A percentile compares a stretch with the other conserved stretches of the same genome.
Conservation (phyloP, 805 yeast genomes). For the Teunomyces panamensis region DNA sequence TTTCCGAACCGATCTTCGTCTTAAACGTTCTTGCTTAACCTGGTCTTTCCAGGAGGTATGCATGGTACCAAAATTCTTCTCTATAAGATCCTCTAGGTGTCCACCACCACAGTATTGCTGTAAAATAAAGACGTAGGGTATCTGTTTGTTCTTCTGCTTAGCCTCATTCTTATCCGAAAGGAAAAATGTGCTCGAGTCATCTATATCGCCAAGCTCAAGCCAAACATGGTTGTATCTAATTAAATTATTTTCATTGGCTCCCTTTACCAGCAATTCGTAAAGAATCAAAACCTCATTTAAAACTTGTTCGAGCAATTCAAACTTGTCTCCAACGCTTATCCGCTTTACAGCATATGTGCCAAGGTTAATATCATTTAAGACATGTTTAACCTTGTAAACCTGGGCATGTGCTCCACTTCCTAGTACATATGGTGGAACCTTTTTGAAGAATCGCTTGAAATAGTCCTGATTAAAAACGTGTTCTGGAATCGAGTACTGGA, state of each 20-base stretch:
- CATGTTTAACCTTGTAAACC: conserved; percentile 81
- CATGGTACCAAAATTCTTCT: conserved; percentile 21
- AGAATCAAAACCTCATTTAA: conserved; percentile 76
- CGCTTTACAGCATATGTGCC: conserved; percentile 85
- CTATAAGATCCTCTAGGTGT: conserved; percentile 64
- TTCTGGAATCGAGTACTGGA: conserved; percentile 33
- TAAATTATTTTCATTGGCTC: conserved; percentile 52
- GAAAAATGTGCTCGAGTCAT: conserved; percentile 39
- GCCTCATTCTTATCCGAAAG: conserved; percentile 13
- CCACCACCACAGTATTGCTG: conserved; percentile 92
- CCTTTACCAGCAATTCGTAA: conserved; percentile 46
- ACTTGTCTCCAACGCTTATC: conserved; percentile 77
- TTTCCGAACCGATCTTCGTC: conserved; percentile 13
- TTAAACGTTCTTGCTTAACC: conserved; percentile 24
- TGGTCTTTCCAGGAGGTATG: conserved; percentile 24
- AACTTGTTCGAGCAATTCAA: conserved; percentile 64
- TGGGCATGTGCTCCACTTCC: conserved; percentile 87
- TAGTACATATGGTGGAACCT: conserved; percentile 47
- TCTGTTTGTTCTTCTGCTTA: conserved; percentile 20
- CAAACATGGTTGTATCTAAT: conserved; percentile 89
- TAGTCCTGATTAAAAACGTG: conserved; percentile 71
- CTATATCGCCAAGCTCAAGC: conserved; percentile 67
- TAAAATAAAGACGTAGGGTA: conserved; percentile 74
- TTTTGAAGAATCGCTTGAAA: conserved; percentile 66
- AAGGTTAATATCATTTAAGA: conserved; percentile 63